phyloP scores from a whole-genome alignment of 1,284 basidiomycete genomes.

The Papiliotrema nemorosa region DNA sequence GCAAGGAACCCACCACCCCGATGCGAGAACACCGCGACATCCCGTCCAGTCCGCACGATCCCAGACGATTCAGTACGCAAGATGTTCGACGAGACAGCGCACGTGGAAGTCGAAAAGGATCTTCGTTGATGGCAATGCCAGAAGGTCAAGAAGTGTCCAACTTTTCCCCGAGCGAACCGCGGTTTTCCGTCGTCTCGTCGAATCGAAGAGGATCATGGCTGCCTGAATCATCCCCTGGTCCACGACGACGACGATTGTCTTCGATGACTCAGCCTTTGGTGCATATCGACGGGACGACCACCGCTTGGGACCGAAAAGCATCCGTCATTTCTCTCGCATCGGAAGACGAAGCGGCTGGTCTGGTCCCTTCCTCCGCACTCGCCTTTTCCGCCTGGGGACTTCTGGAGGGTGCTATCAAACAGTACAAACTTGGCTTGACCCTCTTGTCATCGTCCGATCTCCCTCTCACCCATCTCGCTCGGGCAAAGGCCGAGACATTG shows the following conservation, averaged over 20 bases:
- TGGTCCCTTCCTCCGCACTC: slow-evolving; percentile 34
- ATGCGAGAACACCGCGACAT: neutral
- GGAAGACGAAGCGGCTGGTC: slow-evolving; percentile 22
- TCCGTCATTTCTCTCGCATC: slow-evolving; percentile 32
- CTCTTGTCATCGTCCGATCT: slow-evolving; percentile 32
- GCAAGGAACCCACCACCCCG: neutral
- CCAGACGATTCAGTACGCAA: neutral
- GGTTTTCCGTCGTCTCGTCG: slow-evolving; percentile 11
- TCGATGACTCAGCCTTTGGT: slow-evolving; percentile 28
- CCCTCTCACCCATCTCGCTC: slow-evolving; percentile 26
- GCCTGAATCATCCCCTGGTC: slow-evolving; percentile 10
- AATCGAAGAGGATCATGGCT: slow-evolving; percentile 33
- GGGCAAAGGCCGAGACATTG: slow-evolving; percentile 38
- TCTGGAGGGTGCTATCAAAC: slow-evolving; percentile 38
- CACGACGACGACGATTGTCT: slow-evolving; percentile 27
- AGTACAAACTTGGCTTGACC: slow-evolving; percentile 44
- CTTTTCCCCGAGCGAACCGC: slow-evolving; percentile 12
- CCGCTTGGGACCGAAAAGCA: slow-evolving; percentile 42
- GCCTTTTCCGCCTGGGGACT: slow-evolving; percentile 39
- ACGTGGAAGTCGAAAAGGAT: slow-evolving; percentile 16
- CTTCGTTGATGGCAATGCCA: slow-evolving; percentile 13
- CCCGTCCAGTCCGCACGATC: neutral
- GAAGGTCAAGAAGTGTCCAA: slow-evolving; percentile 20
- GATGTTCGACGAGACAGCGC: neutral
- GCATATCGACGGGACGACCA: slow-evolving; percentile 25